These are phyloP conservation scores for Neurospora cerealis DNA, from an alignment of 495 filamentous ascomycete species.

Conservation along the genomic window DNA sequence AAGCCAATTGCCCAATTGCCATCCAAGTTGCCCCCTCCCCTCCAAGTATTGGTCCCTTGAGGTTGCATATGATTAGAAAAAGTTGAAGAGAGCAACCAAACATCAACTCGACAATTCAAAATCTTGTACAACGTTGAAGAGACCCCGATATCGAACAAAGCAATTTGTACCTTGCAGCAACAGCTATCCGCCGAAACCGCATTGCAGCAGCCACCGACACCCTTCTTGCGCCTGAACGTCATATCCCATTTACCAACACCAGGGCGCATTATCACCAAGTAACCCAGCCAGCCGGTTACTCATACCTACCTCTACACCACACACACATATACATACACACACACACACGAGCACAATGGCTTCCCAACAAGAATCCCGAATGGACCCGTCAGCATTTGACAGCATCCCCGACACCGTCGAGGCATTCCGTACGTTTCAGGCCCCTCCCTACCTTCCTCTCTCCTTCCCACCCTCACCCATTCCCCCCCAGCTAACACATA, in stretches of 20 bases:
- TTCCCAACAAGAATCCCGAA: constrained; percentile 17
- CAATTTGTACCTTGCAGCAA: background rate
- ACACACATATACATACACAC: background rate
- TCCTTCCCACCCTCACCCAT: background rate
- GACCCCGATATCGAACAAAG: background rate
- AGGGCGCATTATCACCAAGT: background rate
- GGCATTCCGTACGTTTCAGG: constrained; percentile 62
- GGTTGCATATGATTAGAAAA: background rate
- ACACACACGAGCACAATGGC: constrained; percentile 25
- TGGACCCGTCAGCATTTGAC: constrained; percentile 53
- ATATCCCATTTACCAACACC: background rate
- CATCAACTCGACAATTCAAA: background rate
- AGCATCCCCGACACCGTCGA: constrained; percentile 74
- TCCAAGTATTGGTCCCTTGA: background rate
- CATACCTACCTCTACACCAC: background rate
- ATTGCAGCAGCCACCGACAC: background rate
- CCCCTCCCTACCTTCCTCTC: background rate
- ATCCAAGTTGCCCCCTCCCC: background rate
- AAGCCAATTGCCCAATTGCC: background rate
- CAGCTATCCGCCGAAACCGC: background rate
- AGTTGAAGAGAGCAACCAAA: background rate
- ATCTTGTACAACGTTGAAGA: background rate
- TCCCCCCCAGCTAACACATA: background rate
- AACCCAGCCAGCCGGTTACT: background rate
- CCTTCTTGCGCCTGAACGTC: background rate